Percentiles rank a stretch among this genome's conserved stretches.
Evolutionary conservation across 2,329 filamentous ascomycete species (phyloP).

Genomic region (Aspergillus sp.): DNA sequence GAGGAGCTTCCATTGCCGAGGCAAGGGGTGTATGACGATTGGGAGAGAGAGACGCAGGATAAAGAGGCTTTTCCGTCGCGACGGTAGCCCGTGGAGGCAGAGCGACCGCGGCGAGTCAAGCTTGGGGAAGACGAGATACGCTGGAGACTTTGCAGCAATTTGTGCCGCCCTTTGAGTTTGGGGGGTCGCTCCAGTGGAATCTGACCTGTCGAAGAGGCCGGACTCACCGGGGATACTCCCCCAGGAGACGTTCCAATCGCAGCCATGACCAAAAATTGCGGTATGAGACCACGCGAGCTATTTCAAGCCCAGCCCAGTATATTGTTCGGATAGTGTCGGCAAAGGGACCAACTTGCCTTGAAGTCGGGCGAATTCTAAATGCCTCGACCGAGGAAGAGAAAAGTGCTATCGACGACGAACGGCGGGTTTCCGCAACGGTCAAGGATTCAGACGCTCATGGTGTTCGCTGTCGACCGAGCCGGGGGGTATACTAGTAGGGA

Average conservation of each 20-base stretch:
- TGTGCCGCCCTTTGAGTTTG: slow-evolving; percentile 68
- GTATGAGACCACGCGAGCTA: not conserved
- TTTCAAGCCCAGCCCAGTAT: not conserved
- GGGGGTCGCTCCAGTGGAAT: slow-evolving; percentile 44
- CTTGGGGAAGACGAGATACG: slow-evolving; percentile 80
- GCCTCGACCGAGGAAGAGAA: slow-evolving; percentile 6
- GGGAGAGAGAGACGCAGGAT: slow-evolving; percentile 63
- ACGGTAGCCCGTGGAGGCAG: slow-evolving; percentile 67
- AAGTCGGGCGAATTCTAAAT: not conserved
- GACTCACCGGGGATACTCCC: slow-evolving; percentile 33
- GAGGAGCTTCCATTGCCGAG: slow-evolving; percentile 56
- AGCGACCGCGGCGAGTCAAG: slow-evolving; percentile 62
- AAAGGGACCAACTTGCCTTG: not conserved
- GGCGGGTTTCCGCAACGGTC: not conserved
- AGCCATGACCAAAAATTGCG: slow-evolving; percentile 27
- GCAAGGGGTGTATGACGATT: slow-evolving; percentile 53
- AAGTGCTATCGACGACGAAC: slow-evolving; percentile 6
- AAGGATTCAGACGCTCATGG: not conserved
- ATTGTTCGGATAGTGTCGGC: not conserved
- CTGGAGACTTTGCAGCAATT: slow-evolving; percentile 71
- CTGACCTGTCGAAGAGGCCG: slow-evolving; percentile 33
- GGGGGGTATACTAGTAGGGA: not conserved
- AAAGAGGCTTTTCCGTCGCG: slow-evolving; percentile 62
- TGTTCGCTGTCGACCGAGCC: not conserved
- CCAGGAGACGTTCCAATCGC: slow-evolving; percentile 33